Conservation (phyloP, 2,329 filamentous ascomycete genomes). For the Claviceps pusilla region DNA sequence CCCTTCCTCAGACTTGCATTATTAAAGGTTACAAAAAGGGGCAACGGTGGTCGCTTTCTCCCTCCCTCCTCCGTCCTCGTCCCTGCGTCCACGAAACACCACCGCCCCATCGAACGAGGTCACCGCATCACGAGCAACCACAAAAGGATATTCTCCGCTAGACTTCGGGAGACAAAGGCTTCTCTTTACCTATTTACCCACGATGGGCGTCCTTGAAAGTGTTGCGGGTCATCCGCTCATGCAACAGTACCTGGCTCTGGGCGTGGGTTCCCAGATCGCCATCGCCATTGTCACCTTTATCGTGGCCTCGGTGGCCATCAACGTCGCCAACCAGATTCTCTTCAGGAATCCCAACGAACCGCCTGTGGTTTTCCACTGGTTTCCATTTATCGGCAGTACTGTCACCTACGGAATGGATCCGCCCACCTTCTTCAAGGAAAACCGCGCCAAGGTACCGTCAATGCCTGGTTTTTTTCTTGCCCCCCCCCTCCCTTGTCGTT, state of each 20-base stretch:
- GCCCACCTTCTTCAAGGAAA: constrained; percentile 67
- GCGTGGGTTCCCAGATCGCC: constrained; percentile 31
- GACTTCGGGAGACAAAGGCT: background rate
- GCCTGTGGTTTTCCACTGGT: constrained; percentile 66
- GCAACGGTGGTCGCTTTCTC: background rate
- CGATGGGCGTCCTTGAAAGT: constrained; percentile 43
- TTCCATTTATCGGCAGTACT: constrained; percentile 78
- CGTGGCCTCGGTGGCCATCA: constrained; percentile 50
- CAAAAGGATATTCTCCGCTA: background rate
- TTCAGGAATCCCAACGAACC: constrained; percentile 72
- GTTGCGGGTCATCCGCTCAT: constrained; percentile 32
- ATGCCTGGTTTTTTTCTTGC: constrained; percentile 2
- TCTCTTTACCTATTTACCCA: constrained; percentile 4
- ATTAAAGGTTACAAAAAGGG: background rate
- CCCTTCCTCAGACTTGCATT: background rate
- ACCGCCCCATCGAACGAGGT: background rate
- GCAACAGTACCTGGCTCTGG: constrained; percentile 34
- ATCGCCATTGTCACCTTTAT: constrained; percentile 30
- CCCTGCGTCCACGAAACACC: background rate
- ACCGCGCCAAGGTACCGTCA: constrained; percentile 54
- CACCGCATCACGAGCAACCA: background rate
- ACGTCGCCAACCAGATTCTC: constrained; percentile 66
- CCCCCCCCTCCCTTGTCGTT: background rate
- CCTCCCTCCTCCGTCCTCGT: background rate
- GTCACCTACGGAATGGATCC: constrained; percentile 92